Conservation (phyloP, 768 basidiomycete species). For the Suillus plorans region DNA sequence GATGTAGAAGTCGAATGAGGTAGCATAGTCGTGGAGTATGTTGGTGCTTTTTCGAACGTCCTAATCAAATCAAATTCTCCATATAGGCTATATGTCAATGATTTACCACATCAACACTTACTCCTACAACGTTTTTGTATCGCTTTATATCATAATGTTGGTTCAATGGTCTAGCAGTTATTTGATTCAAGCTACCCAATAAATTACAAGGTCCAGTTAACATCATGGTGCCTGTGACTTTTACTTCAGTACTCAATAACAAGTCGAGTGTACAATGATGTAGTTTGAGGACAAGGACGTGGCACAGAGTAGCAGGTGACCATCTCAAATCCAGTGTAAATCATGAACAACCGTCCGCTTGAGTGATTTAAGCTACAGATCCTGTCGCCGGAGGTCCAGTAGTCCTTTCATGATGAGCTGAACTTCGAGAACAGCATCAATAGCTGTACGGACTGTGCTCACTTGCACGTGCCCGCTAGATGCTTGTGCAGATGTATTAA, state of each 20-base stretch:
- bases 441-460: conserved; percentile 65
- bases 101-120: background rate
- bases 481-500: conserved; percentile 55
- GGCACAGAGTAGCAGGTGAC: background rate
- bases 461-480: conserved; percentile 45
- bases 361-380: conserved; percentile 41
- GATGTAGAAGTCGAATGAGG: background rate
- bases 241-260: background rate
- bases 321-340: background rate
- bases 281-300: background rate
- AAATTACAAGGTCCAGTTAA: background rate
- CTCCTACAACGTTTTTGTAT: background rate
- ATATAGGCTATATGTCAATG: background rate
- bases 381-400: conserved; percentile 73
- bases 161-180: background rate
- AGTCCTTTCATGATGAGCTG: conserved; percentile 84
- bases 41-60: background rate
- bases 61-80: background rate
- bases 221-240: background rate
- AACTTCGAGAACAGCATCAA: conserved; percentile 77
- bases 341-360: conserved; percentile 1
- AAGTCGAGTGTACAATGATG: background rate
- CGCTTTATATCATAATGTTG: background rate
- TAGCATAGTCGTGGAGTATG: background rate
- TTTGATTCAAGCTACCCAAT: background rate